Evolutionary conservation across 495 filamentous ascomycete species (phyloP), one percentile per base, ranked within the genome.

Genomic region (Xylaria palmicola): DNA sequence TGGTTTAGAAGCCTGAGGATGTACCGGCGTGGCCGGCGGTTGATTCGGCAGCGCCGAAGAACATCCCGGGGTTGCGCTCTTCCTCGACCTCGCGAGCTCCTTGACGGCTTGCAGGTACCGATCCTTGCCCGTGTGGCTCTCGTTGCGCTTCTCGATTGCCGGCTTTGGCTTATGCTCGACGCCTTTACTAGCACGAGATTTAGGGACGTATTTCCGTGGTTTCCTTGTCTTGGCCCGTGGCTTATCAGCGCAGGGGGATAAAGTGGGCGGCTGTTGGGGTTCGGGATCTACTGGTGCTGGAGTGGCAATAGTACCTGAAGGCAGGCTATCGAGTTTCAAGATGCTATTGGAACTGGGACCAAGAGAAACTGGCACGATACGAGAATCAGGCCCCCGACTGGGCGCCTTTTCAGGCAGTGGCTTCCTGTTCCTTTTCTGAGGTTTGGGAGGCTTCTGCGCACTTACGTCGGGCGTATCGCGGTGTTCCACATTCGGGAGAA

Each of bases 151-250:
- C 34, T 49, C 62, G n/a, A 10, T 32, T 12, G 55, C 9, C 44
- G 56, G 52, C 32, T 36, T 60, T 3, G 36, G 60, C 61, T 26
- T 4, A 32, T 44, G 26, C 19, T 59, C 39, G 0, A 22, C 12
- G 17, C 26, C 26, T 4, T 20, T 10, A 30, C 45, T 39, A 12
- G 41, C 24, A 27, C 30, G 2, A 68, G 59, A 43, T 56, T 43
- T 29, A 19, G 69, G 67, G 3, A 67, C 69, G 7, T 69, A 67
- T 59, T 72, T 68, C 30, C 69, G 67, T 17, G 72, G 15, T 56
- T 62, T 72, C 59, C 66, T 75, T 7, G 50, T 26, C 44, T 67
- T 75, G 17, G 60, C 29, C 20, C 55, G 62, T 22, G 60, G 36
- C 7, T 47, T 54, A 24, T 39, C 41, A 2, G 7, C 12, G 20